Base-by-base conservation (phyloP, 2,329 filamentous ascomycete species). In the Rugonectria rugulosa region DNA sequence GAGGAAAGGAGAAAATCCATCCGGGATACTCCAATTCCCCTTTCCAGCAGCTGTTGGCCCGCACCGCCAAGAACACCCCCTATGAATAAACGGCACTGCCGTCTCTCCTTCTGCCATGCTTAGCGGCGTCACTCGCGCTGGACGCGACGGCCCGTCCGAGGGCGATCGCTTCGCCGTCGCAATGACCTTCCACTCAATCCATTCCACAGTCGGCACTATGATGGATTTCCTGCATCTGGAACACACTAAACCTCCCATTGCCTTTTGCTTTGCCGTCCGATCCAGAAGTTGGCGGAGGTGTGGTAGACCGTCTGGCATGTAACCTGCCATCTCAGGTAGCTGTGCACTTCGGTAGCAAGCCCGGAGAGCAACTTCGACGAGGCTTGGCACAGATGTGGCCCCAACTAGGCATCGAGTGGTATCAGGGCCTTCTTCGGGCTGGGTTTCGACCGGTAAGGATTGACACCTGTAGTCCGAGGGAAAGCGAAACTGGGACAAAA, bases 181-280 rank as follows among this genome's bases (percentile, higher is more conserved):
- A 20, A 76, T 50, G 53, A 81, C 76, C 68, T 81, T 84, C 82
- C 86, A 88, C 65, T 88, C 86, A 7, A 88, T 71, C 86, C 86
- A 88, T 64, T 85, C 78, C 0, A 81, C 74, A 4, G 78, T 70
- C 3, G 85, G 81, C 19, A 82, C 73, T 6, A 85, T 72, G 4
- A 82, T 77, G 8, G 68, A 66, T 23, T 78, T 77, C 20, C 70
- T 62, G 64, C 86, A 88, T 0, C 77, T 72, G 1, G 81, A 80
- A 62, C 86, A 88, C 2, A 66, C 65, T 23, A 79, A 64, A 2
- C 81, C 80, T 5, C 84, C 84, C 0, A 70, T 71, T 31, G 81
- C 75, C 31, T 77, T 77, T 56, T 80, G 76, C 4, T 64, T 58
- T 1, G 69, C 64, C 4, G 79, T 75, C 10, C 72, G 72, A 8